Percentiles rank a stretch among this genome's conserved stretches.
Evolutionary conservation across 106 monocot genomes (phyloP).

Genomic region (Dactylorhiza incarnata): DNA sequence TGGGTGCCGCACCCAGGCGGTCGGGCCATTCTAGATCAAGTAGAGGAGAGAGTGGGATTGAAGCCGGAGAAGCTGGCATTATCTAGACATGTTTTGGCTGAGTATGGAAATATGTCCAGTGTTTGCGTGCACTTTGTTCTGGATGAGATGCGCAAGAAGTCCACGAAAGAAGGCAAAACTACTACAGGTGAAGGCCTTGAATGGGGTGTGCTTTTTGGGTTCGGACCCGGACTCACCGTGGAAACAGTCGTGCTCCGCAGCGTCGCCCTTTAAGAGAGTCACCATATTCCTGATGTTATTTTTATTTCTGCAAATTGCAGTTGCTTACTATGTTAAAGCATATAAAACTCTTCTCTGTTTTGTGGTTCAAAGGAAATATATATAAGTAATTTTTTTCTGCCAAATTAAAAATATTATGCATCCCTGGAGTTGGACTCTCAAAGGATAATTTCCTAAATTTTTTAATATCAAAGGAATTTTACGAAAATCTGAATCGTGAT

Average conservation of each 20-base stretch:
- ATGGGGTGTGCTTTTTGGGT: conserved; percentile 19
- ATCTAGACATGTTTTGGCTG: conserved; percentile 33
- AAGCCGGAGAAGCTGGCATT: too few relatives aligned
- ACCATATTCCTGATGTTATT: too few relatives aligned
- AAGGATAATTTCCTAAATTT: too few relatives aligned
- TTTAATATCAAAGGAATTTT: too few relatives aligned
- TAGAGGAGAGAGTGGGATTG: conserved; percentile 37
- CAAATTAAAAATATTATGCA: too few relatives aligned
- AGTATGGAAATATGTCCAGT: conserved; percentile 38
- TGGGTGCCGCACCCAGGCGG: conserved; percentile 29
- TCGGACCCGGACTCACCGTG: conserved; percentile 15
- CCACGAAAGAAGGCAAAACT: background rate
- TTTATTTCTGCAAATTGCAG: too few relatives aligned
- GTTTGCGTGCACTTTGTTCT: conserved; percentile 42
- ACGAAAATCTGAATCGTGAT: too few relatives aligned
- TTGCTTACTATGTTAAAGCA: too few relatives aligned
- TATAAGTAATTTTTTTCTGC: too few relatives aligned
- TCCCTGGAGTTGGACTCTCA: too few relatives aligned
- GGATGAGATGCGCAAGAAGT: conserved; percentile 45
- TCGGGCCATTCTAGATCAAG: conserved; percentile 45
- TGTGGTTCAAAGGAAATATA: too few relatives aligned
- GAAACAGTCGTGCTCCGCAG: conserved; percentile 8
- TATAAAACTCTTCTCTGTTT: too few relatives aligned
- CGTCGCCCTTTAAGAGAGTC: conserved; percentile 3
- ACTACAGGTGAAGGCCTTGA: conserved; percentile 19